Evolutionary conservation across 2,329 filamentous ascomycete genomes (phyloP), one percentile per base, ranked within the genome.

Genomic region (Xylaria sp.): DNA sequence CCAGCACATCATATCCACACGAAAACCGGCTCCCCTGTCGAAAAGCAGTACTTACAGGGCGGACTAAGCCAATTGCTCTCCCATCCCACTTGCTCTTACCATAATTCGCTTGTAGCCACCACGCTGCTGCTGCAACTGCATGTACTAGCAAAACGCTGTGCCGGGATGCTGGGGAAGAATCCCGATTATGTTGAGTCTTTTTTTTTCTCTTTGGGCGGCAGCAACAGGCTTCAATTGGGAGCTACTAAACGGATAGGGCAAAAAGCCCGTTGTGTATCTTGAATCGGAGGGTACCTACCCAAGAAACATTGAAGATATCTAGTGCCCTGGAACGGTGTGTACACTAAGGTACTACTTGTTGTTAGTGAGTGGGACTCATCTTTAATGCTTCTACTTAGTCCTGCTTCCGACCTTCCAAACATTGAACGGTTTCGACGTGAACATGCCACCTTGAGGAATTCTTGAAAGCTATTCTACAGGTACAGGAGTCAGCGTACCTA

Each of bases 381-480:
- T 53, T 62, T 28, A 36, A 68, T 65, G 62, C 58, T 59, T 63
- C 60, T 64, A n/a, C n/a, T n/a, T n/a, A 44, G 67, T 51, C 60
- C 44, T 33, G 60, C 51, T 62, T 54, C 57, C 61, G 61, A 44
- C 51, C 23, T 56, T 59, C 59, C 56, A 63, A 48, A n/a, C 40
- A 7, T 44, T 44, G 17, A 46, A 60, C 38, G 53, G 36, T 54
- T 59, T 62, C 61, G 48, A 63, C 46, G 7, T 33, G 33, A 33
- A 33, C 33, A 60, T 59, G 51, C 42, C 40, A 20, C 42, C 20
- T 46, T 28, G 44, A 9, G 36, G 58, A n/a, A 59, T 67, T 69
- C 70, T 67, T 73, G 71, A 73, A 72, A 75, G 49, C 48, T 51
- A 51, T 61, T 42, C 63, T 46, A 51, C n/a, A 54, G 49, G 28